phyloP scores from a whole-genome alignment of 176 grass and related monocot species.

The Leersia perrieri region DNA sequence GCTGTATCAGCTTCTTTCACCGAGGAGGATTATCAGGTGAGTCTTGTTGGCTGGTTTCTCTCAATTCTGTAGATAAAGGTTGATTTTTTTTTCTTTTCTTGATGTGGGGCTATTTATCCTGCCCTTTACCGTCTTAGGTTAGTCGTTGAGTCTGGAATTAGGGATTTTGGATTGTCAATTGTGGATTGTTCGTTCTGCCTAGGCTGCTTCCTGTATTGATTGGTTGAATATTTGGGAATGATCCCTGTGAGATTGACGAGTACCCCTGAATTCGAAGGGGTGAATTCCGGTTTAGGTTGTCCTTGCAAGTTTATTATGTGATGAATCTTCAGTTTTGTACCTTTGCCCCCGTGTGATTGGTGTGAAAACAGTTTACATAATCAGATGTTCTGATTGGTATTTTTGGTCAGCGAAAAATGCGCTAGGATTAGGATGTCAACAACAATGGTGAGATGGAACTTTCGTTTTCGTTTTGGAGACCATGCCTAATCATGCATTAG shows the following conservation, averaged over 20 bases:
- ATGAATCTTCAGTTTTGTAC: neutral
- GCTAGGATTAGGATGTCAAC: neutral
- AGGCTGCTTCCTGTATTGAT: neutral
- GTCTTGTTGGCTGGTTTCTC: neutral
- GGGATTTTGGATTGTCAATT: too few species aligned
- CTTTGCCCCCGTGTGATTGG: neutral
- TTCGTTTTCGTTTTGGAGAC: neutral
- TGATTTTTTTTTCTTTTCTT: neutral
- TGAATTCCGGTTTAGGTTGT: neutral
- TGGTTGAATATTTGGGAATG: neutral
- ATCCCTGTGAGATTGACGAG: neutral
- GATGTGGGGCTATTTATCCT: neutral
- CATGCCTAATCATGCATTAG: neutral
- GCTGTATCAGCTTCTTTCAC: too few species aligned
- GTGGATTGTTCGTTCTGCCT: neutral
- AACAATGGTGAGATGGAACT: neutral
- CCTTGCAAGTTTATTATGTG: neutral
- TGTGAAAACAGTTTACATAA: neutral
- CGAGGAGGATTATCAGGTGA: slow-evolving; percentile 31
- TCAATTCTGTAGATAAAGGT: neutral
- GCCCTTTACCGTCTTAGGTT: neutral
- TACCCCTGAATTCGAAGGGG: neutral
- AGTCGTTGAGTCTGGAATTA: neutral
- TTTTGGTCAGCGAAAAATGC: neutral
- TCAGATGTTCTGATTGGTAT: neutral